Evolutionary conservation across 768 basidiomycete genomes (phyloP).

Genomic region (Leccinum uliginosum): DNA sequence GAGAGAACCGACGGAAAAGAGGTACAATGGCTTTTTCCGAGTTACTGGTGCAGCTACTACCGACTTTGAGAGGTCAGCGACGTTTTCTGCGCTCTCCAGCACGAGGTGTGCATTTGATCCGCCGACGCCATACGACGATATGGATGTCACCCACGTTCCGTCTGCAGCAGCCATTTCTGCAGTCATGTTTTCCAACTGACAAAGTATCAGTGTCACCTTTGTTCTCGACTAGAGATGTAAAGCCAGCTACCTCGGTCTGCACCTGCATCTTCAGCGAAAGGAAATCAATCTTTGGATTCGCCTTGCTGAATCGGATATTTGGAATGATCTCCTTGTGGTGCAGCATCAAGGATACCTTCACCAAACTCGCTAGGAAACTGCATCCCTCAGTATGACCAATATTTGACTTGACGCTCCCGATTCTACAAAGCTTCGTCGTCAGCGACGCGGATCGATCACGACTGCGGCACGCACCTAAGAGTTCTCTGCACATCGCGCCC

Average conservation of each 20-base stretch:
- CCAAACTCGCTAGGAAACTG: constrained; percentile 32
- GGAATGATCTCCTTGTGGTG: constrained; percentile 28
- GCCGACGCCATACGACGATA: constrained; percentile 33
- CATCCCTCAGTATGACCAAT: constrained; percentile 28
- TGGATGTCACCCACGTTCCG: constrained; percentile 29
- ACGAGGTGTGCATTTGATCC: constrained; percentile 34
- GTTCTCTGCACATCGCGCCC: constrained; percentile 14
- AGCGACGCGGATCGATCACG: not conserved
- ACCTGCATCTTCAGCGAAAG: constrained; percentile 23
- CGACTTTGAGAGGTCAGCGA: constrained; percentile 10
- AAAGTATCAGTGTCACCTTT: too few species aligned
- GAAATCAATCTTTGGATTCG: constrained; percentile 27
- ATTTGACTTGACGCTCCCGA: constrained; percentile 26
- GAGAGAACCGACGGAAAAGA: constrained; percentile 27
- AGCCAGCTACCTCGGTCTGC: constrained; percentile 19
- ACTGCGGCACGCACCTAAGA: constrained; percentile 12
- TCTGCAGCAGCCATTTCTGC: constrained; percentile 26
- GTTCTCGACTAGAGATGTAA: not conserved
- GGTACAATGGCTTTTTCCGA: constrained; percentile 19
- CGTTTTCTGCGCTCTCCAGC: constrained; percentile 24
- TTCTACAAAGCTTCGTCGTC: constrained; percentile 7
- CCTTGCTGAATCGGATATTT: constrained; percentile 26
- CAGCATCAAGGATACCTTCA: constrained; percentile 32
- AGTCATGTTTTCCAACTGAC: constrained; percentile 19
- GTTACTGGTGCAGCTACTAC: not conserved